A percentile compares a stretch with the other conserved stretches of the same genome.
These are phyloP conservation scores for Pleurotus ostreatus DNA, from an alignment of 768 basidiomycete genomes.

Conservation along the genomic window DNA sequence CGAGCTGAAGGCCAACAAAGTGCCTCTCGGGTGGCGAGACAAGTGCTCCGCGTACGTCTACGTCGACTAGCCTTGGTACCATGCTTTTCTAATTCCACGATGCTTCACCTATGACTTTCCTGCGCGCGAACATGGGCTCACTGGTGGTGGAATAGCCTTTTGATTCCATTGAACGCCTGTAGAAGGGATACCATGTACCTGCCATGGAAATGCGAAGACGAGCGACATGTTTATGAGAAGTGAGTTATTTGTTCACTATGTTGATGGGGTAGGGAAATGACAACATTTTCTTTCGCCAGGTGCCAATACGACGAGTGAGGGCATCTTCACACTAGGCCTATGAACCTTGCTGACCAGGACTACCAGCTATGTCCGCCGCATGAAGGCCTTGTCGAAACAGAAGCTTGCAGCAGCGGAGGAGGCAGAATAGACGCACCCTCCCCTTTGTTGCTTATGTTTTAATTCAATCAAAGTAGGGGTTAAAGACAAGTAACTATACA, in stretches of 20 bases:
- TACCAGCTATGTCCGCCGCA: constrained; percentile 77
- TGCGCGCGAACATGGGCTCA: neutral
- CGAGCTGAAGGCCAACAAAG: constrained; percentile 69
- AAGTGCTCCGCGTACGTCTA: constrained; percentile 81
- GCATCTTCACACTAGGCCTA: too few relatives aligned
- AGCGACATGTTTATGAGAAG: constrained; percentile 85
- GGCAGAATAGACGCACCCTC: constrained; percentile 20
- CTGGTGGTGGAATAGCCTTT: constrained; percentile 43
- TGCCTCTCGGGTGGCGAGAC: constrained; percentile 86
- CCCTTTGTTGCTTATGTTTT: too few relatives aligned
- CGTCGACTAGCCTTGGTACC: neutral
- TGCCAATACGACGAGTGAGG: constrained; percentile 95
- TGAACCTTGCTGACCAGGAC: too few relatives aligned
- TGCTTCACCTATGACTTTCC: neutral
- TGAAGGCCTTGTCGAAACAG: constrained; percentile 78
- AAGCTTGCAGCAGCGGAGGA: constrained; percentile 43
- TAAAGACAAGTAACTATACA: neutral
- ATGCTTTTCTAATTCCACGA: too few relatives aligned
- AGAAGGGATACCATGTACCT: constrained; percentile 73
- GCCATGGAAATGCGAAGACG: constrained; percentile 93
- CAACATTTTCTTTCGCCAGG: constrained; percentile 34
- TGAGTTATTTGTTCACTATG: constrained; percentile 29
- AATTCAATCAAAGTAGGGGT: neutral
- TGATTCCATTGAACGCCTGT: constrained; percentile 87
- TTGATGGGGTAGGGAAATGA: neutral